Base-by-base conservation (phyloP, 208 protist genomes). In the Angomonas deanei region DNA sequence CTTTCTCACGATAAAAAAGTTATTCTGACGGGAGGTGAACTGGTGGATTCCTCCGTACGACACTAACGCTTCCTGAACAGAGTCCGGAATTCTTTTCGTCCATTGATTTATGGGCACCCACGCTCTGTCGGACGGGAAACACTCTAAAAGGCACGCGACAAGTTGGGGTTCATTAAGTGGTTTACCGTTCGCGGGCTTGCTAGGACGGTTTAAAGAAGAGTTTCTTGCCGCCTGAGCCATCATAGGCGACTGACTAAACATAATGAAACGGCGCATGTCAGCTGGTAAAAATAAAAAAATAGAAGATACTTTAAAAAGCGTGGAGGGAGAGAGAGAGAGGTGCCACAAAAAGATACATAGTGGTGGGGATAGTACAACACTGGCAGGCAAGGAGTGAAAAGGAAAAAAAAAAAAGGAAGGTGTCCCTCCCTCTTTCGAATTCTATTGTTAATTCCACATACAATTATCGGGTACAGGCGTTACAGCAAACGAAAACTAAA, bases 1-100 rank as follows among this genome's bases (percentile, higher is more conserved):
- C 33, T 73, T 78, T 3, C 79, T 66, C 17, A 85, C 68, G 47
- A 84, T 78, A 65, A 92, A 92, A 61, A 92, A 92, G 50, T 92
- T 92, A 3, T 26, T 72, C 55, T 92, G 81, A 0, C 74, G 67
- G 48, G 66, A 55, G 0, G 74, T 56, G 70, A 92, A 92, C 1
- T 67, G 68, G 5, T 70, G 60, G 5, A 92, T 54, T 5, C 85
- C 85, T 17, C 80, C 81, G 61, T 76, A 88, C 4, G 73, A 60
- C 19, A 88, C 82, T n/a, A 92, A 56, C 5, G 72, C 72, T 27
- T 92, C 85, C 28, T 78, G 68, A 55, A 92, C 47, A 5, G 88
- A 73, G 21, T 92, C 85, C 0, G 85, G 80, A 27, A 92, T 68
- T 19, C 48, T 47, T 19, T 56, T 52, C 3, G 74, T 74, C 82